Evolutionary conservation across 2,329 filamentous ascomycete species (phyloP), one percentile per base, ranked within the genome.

Genomic region (Lecanicillium sp.): DNA sequence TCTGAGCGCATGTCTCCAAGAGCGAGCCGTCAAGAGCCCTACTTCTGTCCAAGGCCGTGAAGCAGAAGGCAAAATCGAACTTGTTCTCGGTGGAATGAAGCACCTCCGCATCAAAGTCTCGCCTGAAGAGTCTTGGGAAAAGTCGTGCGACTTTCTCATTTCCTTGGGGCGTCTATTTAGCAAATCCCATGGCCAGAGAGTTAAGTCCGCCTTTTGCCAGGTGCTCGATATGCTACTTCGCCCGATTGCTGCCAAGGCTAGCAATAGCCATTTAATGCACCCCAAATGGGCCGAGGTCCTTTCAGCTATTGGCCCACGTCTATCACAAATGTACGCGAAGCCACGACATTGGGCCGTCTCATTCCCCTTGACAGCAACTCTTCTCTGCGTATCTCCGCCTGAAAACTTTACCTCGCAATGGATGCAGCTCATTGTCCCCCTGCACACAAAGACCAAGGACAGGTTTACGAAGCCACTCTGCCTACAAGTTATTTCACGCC

Each of bases 201-300:
- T 97, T 53, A 98, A 98, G 60, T 84, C 90, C 49, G 87, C 89
- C 1, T 98, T 96, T 55, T 97, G 92, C 56, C 85, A 94, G 53
- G 81, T 95, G 17, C 75, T 98, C 37, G 87, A 94, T 51, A 84
- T 85, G 49, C 71, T 98, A 19, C 65, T 98, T 17, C 73, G 96
- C 12, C 87, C 89, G 1, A 81, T 98, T 36, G 90, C 90, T 12
- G 86, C 86, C 4, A 85, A 80, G 46, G 84, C 87, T 5, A 81
- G 72, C 40, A 77, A 76, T 49, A 80, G 74, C 35, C 85, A 96
- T 54, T 73, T 97, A 44, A 81, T 81, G 39, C 74, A 84, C 46
- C 79, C 84, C 1, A 90, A 82, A 58, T 98, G 92, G 92, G 82
- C 79, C 46, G 81, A 92, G 45, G 88, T 95, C 5, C 68, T 97